Base-by-base conservation (phyloP, 1,139 yeast species). In the Scheffersomyces stambukii region DNA sequence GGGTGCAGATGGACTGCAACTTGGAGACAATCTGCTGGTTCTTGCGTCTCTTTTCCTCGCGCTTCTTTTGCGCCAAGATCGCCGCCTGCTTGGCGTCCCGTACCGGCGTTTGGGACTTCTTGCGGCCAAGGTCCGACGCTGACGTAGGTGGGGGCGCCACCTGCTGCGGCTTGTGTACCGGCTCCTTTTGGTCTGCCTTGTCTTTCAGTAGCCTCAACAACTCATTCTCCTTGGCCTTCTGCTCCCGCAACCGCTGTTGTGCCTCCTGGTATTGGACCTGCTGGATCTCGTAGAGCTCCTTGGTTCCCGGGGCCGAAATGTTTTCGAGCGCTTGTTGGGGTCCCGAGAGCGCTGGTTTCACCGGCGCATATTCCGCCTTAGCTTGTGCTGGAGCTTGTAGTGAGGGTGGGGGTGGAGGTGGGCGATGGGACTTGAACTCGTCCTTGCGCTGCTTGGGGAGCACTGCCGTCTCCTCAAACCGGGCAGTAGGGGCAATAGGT, bases 1-100 rank as follows among this genome's bases (percentile, higher is more conserved):
- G 79, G 3, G 86, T 73, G 49, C 97, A 91, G 27, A 91, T 89
- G 23, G 79, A 75, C 34, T 75, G 70, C 31, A 91, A 64, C 45
- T 78, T 82, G 32, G 75, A 71, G 37, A 85, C 70, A 15, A 85
- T 77, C 45, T 81, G 85, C 38, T 70, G 78, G 48, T 79, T 84
- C 46, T 73, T 70, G 36, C 75, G 69, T 41, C 74, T 75, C 57
- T 83, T 75, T 44, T 83, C 82, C 54, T 81, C 93, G 35, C 95
- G 71, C 54, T 83, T 77, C 55, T 81, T 76, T 35, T 80, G 84
- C 3, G 75, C 75, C 32, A 64, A 53, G 4, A 73, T 44, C 2
- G 82, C 75, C 4, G 77, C 79, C 45, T 69, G 75, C 38, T 74
- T 74, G 8, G 78, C 69, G 38, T 67, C 74, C 28, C 78, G 60